These are phyloP conservation scores for Euphorbia schlechtendalii DNA, from an alignment of 441 rosid species.

Conservation along the genomic window DNA sequence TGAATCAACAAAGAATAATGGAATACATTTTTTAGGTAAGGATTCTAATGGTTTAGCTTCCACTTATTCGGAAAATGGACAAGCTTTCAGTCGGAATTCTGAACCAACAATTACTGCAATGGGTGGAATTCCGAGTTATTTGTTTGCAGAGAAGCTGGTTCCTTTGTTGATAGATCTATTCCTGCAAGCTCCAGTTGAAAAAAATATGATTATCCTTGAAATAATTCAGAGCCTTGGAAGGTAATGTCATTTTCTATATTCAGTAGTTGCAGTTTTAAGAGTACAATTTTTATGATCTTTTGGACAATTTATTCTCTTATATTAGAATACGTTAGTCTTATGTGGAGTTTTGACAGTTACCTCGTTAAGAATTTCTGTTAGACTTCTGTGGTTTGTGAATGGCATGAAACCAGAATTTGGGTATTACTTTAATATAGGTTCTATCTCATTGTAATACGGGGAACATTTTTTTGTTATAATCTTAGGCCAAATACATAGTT, in stretches of 20 bases:
- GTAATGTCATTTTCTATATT: conserved; percentile 33
- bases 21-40: conserved; percentile 31
- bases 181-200: conserved; percentile 69
- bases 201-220: conserved; percentile 70
- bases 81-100: conserved; percentile 29
- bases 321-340: not conserved
- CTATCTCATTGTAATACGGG: too few species aligned
- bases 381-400: not conserved
- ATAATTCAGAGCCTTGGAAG: conserved; percentile 82
- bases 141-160: conserved; percentile 82
- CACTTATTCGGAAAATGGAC: conserved; percentile 32
- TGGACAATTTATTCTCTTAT: not conserved
- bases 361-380: too few species aligned
- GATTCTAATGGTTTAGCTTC: conserved; percentile 35
- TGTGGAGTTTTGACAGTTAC: too few species aligned
- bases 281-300: not conserved
- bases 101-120: conserved; percentile 28
- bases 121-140: conserved; percentile 39
- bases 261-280: conserved; percentile 6
- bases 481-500: too few species aligned
- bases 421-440: not conserved
- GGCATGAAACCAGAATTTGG: not conserved
- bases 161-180: conserved; percentile 79
- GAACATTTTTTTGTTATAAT: too few species aligned
- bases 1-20: conserved; percentile 20